Evolutionary conservation across 495 filamentous ascomycete species (phyloP).

Genomic region (Gamarada debralockiae): DNA sequence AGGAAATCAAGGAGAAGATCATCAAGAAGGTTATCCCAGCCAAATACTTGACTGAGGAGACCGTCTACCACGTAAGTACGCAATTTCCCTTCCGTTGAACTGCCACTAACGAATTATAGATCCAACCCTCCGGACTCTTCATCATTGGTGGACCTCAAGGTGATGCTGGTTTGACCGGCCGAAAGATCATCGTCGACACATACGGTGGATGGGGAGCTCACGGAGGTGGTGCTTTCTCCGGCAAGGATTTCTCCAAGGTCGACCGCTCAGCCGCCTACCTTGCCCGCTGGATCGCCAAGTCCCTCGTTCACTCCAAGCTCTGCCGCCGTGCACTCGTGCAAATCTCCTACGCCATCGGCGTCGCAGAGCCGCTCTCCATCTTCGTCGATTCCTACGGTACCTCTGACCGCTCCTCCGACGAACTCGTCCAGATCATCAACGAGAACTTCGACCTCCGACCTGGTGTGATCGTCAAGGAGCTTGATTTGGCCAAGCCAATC

Average conservation of each 20-base stretch:
- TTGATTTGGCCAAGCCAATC: constrained; percentile 91
- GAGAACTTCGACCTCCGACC: constrained; percentile 96
- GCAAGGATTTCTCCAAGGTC: constrained; percentile 99
- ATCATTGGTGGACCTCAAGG: constrained; percentile 99
- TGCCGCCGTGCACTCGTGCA: constrained; percentile 91
- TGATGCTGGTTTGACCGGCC: constrained; percentile 96
- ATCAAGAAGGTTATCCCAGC: constrained; percentile 90
- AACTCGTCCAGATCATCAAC: constrained; percentile 88
- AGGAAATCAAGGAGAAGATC: constrained; percentile 96
- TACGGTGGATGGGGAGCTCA: constrained; percentile 99
- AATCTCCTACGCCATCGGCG: constrained; percentile 98
- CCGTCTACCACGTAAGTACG: constrained; percentile 79
- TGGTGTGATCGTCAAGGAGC: constrained; percentile 97
- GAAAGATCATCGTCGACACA: constrained; percentile 99
- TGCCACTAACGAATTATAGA: constrained; percentile 38
- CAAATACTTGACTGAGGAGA: constrained; percentile 86
- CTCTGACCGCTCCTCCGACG: constrained; percentile 65
- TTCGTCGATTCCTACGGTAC: constrained; percentile 87
- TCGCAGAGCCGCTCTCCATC: constrained; percentile 90
- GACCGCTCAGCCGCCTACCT: constrained; percentile 97
- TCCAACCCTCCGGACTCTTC: constrained; percentile 97
- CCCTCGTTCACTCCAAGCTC: constrained; percentile 82
- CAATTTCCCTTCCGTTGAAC: background rate
- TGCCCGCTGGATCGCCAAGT: constrained; percentile 98
- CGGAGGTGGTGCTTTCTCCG: constrained; percentile 99